These are phyloP conservation scores for Physcia stellaris DNA, from an alignment of 495 filamentous ascomycete genomes.

Conservation along the genomic window DNA sequence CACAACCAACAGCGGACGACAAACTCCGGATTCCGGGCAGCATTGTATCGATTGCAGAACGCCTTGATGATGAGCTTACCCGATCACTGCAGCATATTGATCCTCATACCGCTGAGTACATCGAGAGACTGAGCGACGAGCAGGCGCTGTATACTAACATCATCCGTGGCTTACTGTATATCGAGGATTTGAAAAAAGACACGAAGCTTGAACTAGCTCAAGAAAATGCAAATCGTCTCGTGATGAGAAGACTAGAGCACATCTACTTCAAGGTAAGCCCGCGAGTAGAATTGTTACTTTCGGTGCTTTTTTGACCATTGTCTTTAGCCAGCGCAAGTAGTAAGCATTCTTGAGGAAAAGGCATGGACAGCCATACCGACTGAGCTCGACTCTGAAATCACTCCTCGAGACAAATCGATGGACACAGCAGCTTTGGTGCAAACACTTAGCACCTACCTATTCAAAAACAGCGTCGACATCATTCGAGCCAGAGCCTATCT, in stretches of 20 bases:
- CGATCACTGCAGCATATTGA: slow-evolving; percentile 92
- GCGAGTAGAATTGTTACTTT: neutral
- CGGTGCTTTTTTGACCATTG: no score
- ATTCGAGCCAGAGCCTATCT: slow-evolving; percentile 94
- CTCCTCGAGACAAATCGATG: slow-evolving; percentile 45
- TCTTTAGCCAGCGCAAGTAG: slow-evolving; percentile 67
- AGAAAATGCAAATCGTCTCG: slow-evolving; percentile 75
- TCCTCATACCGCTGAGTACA: slow-evolving; percentile 96
- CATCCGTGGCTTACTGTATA: slow-evolving; percentile 72
- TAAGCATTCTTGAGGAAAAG: slow-evolving; percentile 81
- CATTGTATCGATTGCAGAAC: slow-evolving; percentile 85
- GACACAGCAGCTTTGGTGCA: slow-evolving; percentile 68
- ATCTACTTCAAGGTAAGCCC: slow-evolving; percentile 84
- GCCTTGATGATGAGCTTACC: slow-evolving; percentile 94
- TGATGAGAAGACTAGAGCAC: slow-evolving; percentile 90
- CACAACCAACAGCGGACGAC: slow-evolving; percentile 54
- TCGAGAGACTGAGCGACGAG: slow-evolving; percentile 86
- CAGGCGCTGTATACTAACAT: slow-evolving; percentile 84
- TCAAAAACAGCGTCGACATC: slow-evolving; percentile 84
- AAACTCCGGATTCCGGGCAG: slow-evolving; percentile 82
- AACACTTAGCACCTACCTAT: slow-evolving; percentile 86
- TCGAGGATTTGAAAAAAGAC: slow-evolving; percentile 61
- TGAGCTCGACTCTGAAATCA: slow-evolving; percentile 62
- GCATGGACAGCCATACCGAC: slow-evolving; percentile 74
- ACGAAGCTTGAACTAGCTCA: slow-evolving; percentile 60